These are phyloP conservation scores for Panellus pusillus DNA, from an alignment of 768 basidiomycete genomes.

Conservation along the genomic window DNA sequence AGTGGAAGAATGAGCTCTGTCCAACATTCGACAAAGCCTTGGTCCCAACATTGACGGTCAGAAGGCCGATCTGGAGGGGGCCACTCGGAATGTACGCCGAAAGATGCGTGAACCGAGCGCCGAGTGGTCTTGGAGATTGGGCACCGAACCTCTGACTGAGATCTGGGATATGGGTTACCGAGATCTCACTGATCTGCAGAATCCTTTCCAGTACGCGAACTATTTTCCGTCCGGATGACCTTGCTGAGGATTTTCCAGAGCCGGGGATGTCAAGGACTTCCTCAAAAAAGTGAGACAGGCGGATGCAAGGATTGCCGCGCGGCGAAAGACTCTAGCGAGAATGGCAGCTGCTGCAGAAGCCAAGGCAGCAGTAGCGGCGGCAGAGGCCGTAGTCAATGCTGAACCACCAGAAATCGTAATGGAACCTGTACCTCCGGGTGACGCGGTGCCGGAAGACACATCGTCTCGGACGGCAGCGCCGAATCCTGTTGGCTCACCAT, in stretches of 20 bases:
- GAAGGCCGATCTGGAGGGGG: slow-evolving; percentile 60
- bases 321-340: slow-evolving; percentile 39
- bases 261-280: slow-evolving; percentile 75
- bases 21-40: slow-evolving; percentile 75
- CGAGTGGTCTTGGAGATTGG: slow-evolving; percentile 65
- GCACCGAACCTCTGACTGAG: slow-evolving; percentile 71
- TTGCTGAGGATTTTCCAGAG: slow-evolving; percentile 36
- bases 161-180: slow-evolving; percentile 84
- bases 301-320: slow-evolving; percentile 60
- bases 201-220: slow-evolving; percentile 60
- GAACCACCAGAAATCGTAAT: slow-evolving; percentile 9
- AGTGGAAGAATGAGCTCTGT: slow-evolving; percentile 86
- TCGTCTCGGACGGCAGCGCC: slow-evolving; percentile 33
- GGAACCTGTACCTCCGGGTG: slow-evolving; percentile 19
- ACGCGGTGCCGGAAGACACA: slow-evolving; percentile 18
- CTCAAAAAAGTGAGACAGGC: slow-evolving; percentile 69
- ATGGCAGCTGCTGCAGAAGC: slow-evolving; percentile 27
- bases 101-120: slow-evolving; percentile 58
- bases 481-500: slow-evolving; percentile 37
- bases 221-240: slow-evolving; percentile 5
- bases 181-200: slow-evolving; percentile 60
- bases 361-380: slow-evolving; percentile 26
- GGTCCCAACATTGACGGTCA: slow-evolving; percentile 51
- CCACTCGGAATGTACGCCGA: slow-evolving; percentile 50
- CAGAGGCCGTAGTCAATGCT: slow-evolving; percentile 19